Base-by-base conservation (phyloP, 106 monocot genomes). In the Platanthera guangdongensis region DNA sequence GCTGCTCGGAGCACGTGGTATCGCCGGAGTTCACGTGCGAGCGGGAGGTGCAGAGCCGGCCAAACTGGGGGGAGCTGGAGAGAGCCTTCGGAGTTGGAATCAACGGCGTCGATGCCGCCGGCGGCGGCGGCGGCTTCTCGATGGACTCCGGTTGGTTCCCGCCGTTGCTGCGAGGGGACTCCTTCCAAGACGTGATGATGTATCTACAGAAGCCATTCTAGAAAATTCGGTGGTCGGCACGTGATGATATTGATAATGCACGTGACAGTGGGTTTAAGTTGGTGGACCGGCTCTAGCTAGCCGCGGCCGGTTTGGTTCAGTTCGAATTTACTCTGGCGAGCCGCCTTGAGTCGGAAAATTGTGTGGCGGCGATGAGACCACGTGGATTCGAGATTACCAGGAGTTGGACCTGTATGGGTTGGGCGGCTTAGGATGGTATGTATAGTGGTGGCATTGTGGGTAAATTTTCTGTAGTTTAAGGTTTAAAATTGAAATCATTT, bases 1-100 rank as follows among this genome's bases (percentile, higher is more conserved):
- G 87, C 85, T 80, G 89, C 79, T 92, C 92, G 60, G 88, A 85
- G 70, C 92, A 88, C 79, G 83, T 82, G 79, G 79, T 69, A 47
- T 85, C 88, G 32, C 77, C 86, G 51, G 88, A 86, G 18, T 68
- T 86, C 68, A 48, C 80, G 32, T 80, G 80, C 80, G 80, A 80
- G 68, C 64, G 80, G 68, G 80, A 80, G 75, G 80, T 69, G 67
- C 19, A 80, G 68, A 80, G 80, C 80, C 75, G 69, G 75, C 80
- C 75, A 8, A 75, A 51, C 68, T 80, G 80, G 80, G 73, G n/a
- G 77, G 75, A 57, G 9, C 65, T 84, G 68, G 81, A 74, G 52
- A 76, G 73, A 16, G 73, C 72, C 12, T 21, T 72, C 22, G 72
- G 51, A 51, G 50, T 72, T 21, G 72, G 72, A 19, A 9, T 50